Evolutionary conservation across 352 stramenopile species (phyloP).

Genomic region (Halophytophthora batemanensis): DNA sequence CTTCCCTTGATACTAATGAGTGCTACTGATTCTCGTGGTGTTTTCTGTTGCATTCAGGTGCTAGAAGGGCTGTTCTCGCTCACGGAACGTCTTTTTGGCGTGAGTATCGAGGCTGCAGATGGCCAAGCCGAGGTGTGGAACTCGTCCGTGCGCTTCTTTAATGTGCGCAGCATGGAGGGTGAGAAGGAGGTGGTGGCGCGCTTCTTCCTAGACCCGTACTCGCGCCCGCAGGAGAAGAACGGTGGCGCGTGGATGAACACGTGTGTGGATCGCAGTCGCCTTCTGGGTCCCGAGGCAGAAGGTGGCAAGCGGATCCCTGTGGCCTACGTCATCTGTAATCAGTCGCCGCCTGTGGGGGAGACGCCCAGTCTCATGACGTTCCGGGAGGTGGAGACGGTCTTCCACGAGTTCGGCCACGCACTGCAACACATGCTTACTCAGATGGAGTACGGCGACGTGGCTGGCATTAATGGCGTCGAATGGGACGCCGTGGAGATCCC

Average conservation of each 20-base stretch:
- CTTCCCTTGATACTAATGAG: conserved; percentile 2
- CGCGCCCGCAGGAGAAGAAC: conserved; percentile 95
- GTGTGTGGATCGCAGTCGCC: conserved; percentile 91
- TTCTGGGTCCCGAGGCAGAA: conserved; percentile 61
- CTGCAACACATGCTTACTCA: conserved; percentile 99
- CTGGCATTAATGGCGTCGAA: conserved; percentile 97
- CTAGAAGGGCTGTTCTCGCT: conserved; percentile 96
- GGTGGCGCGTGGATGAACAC: conserved; percentile 98
- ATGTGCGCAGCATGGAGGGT: conserved; percentile 74
- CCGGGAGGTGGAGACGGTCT: conserved; percentile 95
- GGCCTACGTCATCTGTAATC: conserved; percentile 98
- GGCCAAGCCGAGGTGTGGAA: conserved; percentile 88
- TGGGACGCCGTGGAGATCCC: conserved; percentile 98
- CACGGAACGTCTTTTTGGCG: conserved; percentile 92
- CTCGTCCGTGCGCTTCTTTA: conserved; percentile 96
- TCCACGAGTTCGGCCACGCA: conserved; percentile 96
- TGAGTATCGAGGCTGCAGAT: conserved; percentile 89
- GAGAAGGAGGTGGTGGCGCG: conserved; percentile 88
- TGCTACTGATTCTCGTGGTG: background rate
- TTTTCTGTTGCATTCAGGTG: conserved; percentile 19
- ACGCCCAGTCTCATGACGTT: conserved; percentile 98
- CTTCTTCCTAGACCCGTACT: conserved; percentile 98
- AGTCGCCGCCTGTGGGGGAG: conserved; percentile 89
- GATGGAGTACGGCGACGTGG: conserved; percentile 93
- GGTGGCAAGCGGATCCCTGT: conserved; percentile 87